Percentiles rank a stretch among this genome's conserved stretches.
These are phyloP conservation scores for Umbelopsis ramanniana DNA, from an alignment of 192 early-diverging fungal genomes.

Conservation along the genomic window DNA sequence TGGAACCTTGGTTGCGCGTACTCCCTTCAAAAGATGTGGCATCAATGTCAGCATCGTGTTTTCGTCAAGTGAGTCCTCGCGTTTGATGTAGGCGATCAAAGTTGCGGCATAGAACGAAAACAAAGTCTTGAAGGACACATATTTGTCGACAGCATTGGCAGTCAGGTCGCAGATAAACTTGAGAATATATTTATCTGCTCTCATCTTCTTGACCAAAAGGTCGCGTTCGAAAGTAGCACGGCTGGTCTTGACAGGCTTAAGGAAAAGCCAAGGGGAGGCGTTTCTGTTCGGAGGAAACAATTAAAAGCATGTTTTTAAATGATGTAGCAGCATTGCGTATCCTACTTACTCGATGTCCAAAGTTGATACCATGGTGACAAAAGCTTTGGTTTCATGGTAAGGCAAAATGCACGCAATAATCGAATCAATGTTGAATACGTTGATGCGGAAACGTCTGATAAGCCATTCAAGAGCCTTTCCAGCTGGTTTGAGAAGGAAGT, in stretches of 20 bases:
- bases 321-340: background rate
- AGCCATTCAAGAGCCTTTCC: constrained; percentile 95
- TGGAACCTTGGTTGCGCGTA: constrained; percentile 44
- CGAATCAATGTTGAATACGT: constrained; percentile 86
- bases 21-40: constrained; percentile 58
- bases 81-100: constrained; percentile 60
- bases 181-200: constrained; percentile 70
- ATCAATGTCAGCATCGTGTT: constrained; percentile 62
- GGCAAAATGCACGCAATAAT: constrained; percentile 83
- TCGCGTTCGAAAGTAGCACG: constrained; percentile 68
- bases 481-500: constrained; percentile 83
- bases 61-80: constrained; percentile 50
- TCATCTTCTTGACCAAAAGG: constrained; percentile 70
- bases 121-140: constrained; percentile 54
- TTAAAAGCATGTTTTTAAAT: background rate
- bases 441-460: constrained; percentile 81
- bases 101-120: constrained; percentile 71
- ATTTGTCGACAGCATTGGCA: constrained; percentile 40
- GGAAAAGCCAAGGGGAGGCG: constrained; percentile 60
- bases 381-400: constrained; percentile 92
- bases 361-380: constrained; percentile 80
- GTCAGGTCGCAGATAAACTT: constrained; percentile 79
- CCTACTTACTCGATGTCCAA: constrained; percentile 63
- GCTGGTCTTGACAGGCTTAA: constrained; percentile 57
- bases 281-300: constrained; percentile 32